Conservation (phyloP, 73 alveolate species). For the Symbiodinium pilosum region DNA sequence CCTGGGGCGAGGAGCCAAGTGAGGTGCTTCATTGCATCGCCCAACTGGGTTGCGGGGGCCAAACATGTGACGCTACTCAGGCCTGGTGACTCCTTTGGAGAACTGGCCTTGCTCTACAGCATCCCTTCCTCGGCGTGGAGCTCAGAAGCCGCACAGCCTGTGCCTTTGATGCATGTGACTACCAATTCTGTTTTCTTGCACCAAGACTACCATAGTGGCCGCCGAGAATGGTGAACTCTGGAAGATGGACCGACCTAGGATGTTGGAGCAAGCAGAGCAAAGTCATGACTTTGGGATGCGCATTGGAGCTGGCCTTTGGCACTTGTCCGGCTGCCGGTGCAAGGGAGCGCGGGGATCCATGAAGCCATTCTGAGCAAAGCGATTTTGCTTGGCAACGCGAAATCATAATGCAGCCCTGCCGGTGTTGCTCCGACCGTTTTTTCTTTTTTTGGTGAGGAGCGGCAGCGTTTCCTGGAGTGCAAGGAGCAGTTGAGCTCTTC, state of each 20-base stretch:
- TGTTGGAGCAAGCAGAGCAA: no score
- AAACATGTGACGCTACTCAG: background rate
- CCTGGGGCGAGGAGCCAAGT: slow-evolving; percentile 13
- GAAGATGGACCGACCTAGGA: slow-evolving; percentile 28
- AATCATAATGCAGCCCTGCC: no score
- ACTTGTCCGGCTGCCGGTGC: no score
- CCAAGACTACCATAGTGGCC: slow-evolving; percentile 59
- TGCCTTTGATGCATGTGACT: background rate
- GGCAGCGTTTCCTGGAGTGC: slow-evolving; percentile 61
- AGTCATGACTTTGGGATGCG: no score
- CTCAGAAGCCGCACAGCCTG: no score
- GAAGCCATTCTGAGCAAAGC: no score
- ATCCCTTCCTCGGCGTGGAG: slow-evolving; percentile 18
- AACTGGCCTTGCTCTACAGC: slow-evolving; percentile 58
- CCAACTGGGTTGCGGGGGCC: background rate
- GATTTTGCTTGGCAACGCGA: no score
- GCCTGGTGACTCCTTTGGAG: slow-evolving; percentile 89
- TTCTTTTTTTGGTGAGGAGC: no score
- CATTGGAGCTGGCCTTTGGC: no score
- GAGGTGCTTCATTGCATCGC: no score
- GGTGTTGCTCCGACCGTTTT: no score
- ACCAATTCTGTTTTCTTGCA: background rate
- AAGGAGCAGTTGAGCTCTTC: slow-evolving; percentile 77
- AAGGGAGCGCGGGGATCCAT: no score
- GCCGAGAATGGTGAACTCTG: slow-evolving; percentile 44